A percentile compares a stretch with the other conserved stretches of the same genome.
These are phyloP conservation scores for Nidularia pulvinata DNA, from an alignment of 768 basidiomycete genomes.

Conservation along the genomic window DNA sequence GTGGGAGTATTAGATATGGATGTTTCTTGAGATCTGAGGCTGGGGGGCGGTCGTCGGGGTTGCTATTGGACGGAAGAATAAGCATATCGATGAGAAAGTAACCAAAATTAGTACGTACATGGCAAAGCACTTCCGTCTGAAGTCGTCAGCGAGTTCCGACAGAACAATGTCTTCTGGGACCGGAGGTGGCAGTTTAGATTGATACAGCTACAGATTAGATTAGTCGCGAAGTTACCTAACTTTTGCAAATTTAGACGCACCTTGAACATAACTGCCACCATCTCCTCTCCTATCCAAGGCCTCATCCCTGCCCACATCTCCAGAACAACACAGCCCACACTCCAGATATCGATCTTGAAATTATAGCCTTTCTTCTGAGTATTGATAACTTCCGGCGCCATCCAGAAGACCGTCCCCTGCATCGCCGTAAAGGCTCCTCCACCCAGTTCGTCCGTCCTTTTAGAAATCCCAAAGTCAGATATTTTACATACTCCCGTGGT, in stretches of 20 bases:
- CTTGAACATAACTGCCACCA: constrained; percentile 93
- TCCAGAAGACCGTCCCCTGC: constrained; percentile 99
- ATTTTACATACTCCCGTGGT: constrained; percentile 94
- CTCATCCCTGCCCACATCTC: constrained; percentile 99
- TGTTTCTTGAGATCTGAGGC: constrained; percentile 81
- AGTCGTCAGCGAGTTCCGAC: constrained; percentile 78
- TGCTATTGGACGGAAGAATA: constrained; percentile 34
- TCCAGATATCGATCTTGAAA: constrained; percentile 99
- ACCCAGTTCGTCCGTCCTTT: constrained; percentile 87
- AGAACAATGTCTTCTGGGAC: constrained; percentile 83
- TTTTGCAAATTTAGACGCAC: constrained; percentile 35
- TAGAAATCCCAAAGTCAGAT: constrained; percentile 98
- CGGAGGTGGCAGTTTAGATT: constrained; percentile 84
- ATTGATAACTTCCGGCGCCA: constrained; percentile 95
- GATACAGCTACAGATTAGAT: constrained; percentile 62
- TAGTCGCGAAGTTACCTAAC: neutral
- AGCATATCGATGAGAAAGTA: too few relatives aligned
- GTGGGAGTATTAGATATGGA: constrained; percentile 71
- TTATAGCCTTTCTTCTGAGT: constrained; percentile 88
- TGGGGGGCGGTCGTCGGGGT: constrained; percentile 82
- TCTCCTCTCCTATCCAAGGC: constrained; percentile 92
- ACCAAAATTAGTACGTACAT: constrained; percentile 50
- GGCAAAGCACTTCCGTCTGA: constrained; percentile 87
- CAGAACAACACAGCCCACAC: constrained; percentile 95
- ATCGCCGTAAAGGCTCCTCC: constrained; percentile 85